Percentiles rank a stretch among this genome's conserved stretches.
phyloP scores from a whole-genome alignment of 2,329 filamentous ascomycete species.

The Talaromyces islandicus region DNA sequence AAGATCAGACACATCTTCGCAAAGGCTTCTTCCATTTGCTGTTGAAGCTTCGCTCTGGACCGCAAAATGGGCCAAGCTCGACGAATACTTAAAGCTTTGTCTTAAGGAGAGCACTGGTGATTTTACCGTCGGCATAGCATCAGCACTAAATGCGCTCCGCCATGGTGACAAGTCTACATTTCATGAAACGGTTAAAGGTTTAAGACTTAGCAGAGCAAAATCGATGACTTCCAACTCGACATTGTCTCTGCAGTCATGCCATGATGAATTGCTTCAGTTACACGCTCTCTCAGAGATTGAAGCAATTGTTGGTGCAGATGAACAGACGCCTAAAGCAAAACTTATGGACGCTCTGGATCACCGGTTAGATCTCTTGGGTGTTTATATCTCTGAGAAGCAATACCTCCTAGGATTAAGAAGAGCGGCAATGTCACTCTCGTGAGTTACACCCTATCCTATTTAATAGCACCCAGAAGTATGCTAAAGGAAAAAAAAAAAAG shows the following conservation, averaged over 20 bases:
- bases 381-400: conserved; percentile 88
- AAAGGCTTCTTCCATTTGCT: conserved; percentile 71
- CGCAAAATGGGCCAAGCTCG: conserved; percentile 69
- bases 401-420: conserved; percentile 81
- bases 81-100: conserved; percentile 54
- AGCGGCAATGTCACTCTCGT: conserved; percentile 75
- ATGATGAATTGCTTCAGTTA: conserved; percentile 76
- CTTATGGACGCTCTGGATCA: conserved; percentile 57
- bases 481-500: not conserved
- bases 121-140: conserved; percentile 78
- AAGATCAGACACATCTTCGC: conserved; percentile 44
- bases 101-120: conserved; percentile 46
- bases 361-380: conserved; percentile 82
- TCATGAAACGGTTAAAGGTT: conserved; percentile 50
- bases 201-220: conserved; percentile 66
- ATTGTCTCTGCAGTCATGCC: conserved; percentile 73
- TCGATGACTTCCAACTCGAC: conserved; percentile 72
- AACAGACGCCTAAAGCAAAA: conserved; percentile 20
- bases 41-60: conserved; percentile 91
- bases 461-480: not conserved
- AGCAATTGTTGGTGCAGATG: conserved; percentile 54
- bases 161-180: conserved; percentile 50
- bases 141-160: conserved; percentile 57
- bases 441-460: not conserved
- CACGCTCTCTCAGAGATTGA: conserved; percentile 87